Percentiles rank a stretch among this genome's conserved stretches.
These are phyloP conservation scores for Eucalyptus curtisii DNA, from an alignment of 345 rosid species.

Conservation along the genomic window DNA sequence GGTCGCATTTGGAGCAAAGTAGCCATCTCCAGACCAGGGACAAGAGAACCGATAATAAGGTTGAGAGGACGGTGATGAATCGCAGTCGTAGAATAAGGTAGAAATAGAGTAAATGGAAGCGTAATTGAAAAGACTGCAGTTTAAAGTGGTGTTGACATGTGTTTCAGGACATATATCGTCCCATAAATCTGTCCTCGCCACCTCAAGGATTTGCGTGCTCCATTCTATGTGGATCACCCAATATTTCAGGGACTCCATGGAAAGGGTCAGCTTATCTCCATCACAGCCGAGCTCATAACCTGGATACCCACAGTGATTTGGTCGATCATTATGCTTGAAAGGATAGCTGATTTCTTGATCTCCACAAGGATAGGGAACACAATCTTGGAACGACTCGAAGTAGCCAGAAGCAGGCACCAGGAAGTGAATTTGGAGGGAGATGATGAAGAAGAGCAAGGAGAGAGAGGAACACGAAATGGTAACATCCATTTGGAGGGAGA, in stretches of 20 bases:
- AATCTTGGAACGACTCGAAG: rapidly evolving
- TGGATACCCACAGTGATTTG: neutral
- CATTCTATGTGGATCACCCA: rapidly evolving
- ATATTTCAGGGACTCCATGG: neutral
- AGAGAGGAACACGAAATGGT: neutral
- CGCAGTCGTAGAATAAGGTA: neutral
- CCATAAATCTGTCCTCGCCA: neutral
- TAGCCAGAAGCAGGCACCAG: rapidly evolving
- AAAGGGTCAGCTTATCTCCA: rapidly evolving
- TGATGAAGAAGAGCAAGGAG: neutral
- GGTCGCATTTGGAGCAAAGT: neutral
- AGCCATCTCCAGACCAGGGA: rapidly evolving
- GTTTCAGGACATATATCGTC: rapidly evolving
- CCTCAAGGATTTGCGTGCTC: neutral
- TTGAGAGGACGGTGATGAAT: rapidly evolving
- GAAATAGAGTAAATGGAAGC: rapidly evolving
- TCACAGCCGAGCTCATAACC: neutral
- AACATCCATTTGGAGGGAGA: neutral
- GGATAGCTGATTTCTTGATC: neutral
- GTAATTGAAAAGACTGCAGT: neutral
- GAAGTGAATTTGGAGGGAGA: neutral
- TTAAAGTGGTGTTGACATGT: neutral
- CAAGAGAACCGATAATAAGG: rapidly evolving
- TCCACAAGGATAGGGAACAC: rapidly evolving
- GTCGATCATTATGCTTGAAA: rapidly evolving